These are phyloP conservation scores for Penicillium janthinellum DNA, from an alignment of 2,329 filamentous ascomycete genomes.

Conservation along the genomic window DNA sequence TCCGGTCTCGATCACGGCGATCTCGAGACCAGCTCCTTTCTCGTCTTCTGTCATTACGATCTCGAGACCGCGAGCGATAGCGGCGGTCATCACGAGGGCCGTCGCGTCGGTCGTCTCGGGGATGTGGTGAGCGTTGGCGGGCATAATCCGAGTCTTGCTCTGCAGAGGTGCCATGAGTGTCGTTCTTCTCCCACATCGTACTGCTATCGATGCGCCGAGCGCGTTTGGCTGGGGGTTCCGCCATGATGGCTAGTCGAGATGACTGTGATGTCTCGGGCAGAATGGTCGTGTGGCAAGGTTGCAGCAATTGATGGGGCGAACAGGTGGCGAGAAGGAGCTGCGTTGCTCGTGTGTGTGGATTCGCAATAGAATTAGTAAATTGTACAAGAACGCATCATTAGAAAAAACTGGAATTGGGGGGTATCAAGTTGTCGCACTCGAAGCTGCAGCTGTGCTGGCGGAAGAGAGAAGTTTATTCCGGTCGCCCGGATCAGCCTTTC, in stretches of 20 bases:
- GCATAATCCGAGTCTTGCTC: constrained; percentile 40
- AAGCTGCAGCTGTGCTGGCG: constrained; percentile 7
- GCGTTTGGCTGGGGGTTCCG: constrained; percentile 56
- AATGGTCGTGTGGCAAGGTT: constrained; percentile 5
- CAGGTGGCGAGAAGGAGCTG: background rate
- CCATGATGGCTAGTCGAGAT: constrained; percentile 43
- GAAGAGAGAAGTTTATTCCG: constrained; percentile 34
- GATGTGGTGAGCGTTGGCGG: constrained; percentile 39
- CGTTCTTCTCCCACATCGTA: constrained; percentile 60
- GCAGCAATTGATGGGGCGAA: background rate
- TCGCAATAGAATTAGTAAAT: background rate
- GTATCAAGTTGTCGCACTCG: constrained; percentile 23
- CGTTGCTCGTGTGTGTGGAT: background rate
- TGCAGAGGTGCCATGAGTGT: constrained; percentile 31
- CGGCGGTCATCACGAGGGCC: constrained; percentile 42
- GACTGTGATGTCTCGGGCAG: constrained; percentile 14
- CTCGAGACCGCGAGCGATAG: constrained; percentile 44
- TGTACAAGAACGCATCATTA: constrained; percentile 4
- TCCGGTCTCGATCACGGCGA: constrained; percentile 40
- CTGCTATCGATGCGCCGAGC: constrained; percentile 59
- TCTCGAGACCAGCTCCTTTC: constrained; percentile 50
- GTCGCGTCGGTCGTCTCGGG: constrained; percentile 44
- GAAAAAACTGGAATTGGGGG: constrained; percentile 6
- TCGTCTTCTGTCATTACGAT: constrained; percentile 42
- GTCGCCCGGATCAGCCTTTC: constrained; percentile 23